Conservation (phyloP, 139 green algal species). For the Auxenochlorella pyrenoidosa region DNA sequence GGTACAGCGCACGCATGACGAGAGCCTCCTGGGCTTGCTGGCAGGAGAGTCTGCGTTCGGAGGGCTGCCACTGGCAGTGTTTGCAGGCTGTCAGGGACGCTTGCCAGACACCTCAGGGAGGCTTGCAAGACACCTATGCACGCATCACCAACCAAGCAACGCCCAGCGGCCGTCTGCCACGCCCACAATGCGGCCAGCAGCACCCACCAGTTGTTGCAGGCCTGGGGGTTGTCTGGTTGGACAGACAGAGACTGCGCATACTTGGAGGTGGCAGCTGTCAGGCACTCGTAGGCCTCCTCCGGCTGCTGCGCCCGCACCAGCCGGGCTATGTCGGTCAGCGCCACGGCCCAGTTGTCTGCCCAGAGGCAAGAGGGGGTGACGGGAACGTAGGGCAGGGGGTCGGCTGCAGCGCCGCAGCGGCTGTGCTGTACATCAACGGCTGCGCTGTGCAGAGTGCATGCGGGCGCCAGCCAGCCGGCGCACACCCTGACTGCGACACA, state of each 20-base stretch:
- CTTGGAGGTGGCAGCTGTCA: slow-evolving; percentile 66
- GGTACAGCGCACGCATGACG: too few species aligned
- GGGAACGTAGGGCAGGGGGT: background rate
- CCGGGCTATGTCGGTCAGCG: slow-evolving; percentile 74
- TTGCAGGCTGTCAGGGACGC: too few species aligned
- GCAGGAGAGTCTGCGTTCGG: too few species aligned
- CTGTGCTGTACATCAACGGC: background rate
- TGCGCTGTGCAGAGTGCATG: background rate
- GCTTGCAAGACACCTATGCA: too few species aligned
- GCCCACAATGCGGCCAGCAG: too few species aligned
- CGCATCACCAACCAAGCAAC: too few species aligned
- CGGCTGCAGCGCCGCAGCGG: background rate
- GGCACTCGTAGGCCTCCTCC: slow-evolving; percentile 34
- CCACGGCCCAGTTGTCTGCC: slow-evolving; percentile 86
- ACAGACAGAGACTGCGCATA: slow-evolving; percentile 70
- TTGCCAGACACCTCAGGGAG: too few species aligned
- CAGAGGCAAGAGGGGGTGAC: background rate
- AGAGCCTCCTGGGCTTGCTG: too few species aligned
- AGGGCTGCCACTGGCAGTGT: too few species aligned
- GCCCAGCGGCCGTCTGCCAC: too few species aligned
- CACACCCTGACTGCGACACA: background rate
- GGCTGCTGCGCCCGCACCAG: slow-evolving; percentile 40
- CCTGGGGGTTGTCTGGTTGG: slow-evolving; percentile 70
- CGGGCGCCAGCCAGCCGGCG: background rate
- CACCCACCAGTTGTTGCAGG: slow-evolving; percentile 19